Percentiles rank a stretch among this genome's conserved stretches.
Evolutionary conservation across 768 basidiomycete species (phyloP).

Genomic region (Pulveroboletus sp.): DNA sequence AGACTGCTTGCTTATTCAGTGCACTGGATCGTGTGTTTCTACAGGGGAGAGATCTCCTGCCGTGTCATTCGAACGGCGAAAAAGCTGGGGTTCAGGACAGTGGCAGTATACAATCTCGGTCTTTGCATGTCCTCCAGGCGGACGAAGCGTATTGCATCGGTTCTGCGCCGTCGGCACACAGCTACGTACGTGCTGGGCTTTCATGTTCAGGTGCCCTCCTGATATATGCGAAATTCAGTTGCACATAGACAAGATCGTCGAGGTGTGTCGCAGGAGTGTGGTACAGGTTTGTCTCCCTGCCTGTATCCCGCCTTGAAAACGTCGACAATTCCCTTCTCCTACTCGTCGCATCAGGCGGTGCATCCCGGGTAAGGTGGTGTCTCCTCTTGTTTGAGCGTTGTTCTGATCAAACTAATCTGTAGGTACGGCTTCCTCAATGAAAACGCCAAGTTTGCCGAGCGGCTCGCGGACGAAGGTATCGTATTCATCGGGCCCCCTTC

Average conservation of each 20-base stretch:
- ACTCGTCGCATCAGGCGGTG: conserved; percentile 58
- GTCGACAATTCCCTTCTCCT: neutral
- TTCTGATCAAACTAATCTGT: neutral
- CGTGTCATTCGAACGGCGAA: conserved; percentile 88
- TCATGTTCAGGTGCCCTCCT: too few species aligned
- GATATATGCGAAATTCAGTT: conserved; percentile 48
- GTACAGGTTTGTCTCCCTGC: conserved; percentile 59
- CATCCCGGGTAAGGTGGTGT: conserved; percentile 70
- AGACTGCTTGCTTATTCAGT: too few species aligned
- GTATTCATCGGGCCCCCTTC: conserved; percentile 90
- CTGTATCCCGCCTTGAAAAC: neutral
- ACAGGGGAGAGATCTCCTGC: conserved; percentile 93
- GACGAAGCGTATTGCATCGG: conserved; percentile 93
- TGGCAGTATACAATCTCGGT: conserved; percentile 82
- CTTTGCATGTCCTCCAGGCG: conserved; percentile 81
- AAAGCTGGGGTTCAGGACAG: conserved; percentile 85
- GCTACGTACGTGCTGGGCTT: conserved; percentile 61
- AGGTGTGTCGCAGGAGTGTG: conserved; percentile 73
- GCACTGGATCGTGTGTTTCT: neutral
- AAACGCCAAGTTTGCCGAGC: conserved; percentile 77
- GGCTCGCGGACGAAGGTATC: conserved; percentile 72
- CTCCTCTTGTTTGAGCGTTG: neutral
- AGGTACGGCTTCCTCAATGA: conserved; percentile 92
- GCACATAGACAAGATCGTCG: conserved; percentile 83
- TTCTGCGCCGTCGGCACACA: conserved; percentile 82